These are phyloP conservation scores for Berberis thunbergii DNA, from an alignment of 164 flowering plant genomes.

Conservation along the genomic window DNA sequence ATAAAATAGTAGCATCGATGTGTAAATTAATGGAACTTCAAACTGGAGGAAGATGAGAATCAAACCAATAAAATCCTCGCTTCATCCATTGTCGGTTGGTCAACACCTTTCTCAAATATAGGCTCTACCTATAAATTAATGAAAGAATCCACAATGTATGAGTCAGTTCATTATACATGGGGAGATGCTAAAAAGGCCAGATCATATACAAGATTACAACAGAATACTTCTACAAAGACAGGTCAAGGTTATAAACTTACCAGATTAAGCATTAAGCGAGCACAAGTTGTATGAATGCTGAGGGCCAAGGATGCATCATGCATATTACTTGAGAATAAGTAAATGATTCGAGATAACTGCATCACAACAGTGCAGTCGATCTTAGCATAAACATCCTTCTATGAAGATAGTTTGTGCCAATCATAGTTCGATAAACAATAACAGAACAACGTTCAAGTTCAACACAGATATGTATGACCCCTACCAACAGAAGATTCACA, in stretches of 20 bases:
- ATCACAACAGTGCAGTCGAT: slow-evolving; percentile 5
- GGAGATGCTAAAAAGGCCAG: neutral
- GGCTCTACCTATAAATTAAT: slow-evolving; percentile 70
- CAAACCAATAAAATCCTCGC: slow-evolving; percentile 76
- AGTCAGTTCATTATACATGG: too few species aligned
- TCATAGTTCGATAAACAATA: too few species aligned
- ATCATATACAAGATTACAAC: neutral
- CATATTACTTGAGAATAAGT: slow-evolving; percentile 97
- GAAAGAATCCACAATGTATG: neutral
- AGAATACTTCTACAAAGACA: neutral
- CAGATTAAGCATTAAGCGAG: slow-evolving; percentile 98
- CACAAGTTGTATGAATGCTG: slow-evolving; percentile 96
- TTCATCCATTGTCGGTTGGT: slow-evolving; percentile 84
- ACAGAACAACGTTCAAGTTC: too few species aligned
- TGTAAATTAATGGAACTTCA: neutral
- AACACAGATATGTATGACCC: too few species aligned
- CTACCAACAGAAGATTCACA: too few species aligned
- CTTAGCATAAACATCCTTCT: too few species aligned
- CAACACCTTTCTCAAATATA: slow-evolving; percentile 92
- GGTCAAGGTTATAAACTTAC: slow-evolving; percentile 21
- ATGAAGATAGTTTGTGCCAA: too few species aligned
- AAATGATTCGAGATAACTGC: slow-evolving; percentile 95
- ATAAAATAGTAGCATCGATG: too few species aligned
- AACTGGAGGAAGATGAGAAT: slow-evolving; percentile 3
- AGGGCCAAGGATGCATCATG: slow-evolving; percentile 95